Evolutionary conservation across 768 basidiomycete genomes (phyloP).

Genomic region (Phaffia australis): DNA sequence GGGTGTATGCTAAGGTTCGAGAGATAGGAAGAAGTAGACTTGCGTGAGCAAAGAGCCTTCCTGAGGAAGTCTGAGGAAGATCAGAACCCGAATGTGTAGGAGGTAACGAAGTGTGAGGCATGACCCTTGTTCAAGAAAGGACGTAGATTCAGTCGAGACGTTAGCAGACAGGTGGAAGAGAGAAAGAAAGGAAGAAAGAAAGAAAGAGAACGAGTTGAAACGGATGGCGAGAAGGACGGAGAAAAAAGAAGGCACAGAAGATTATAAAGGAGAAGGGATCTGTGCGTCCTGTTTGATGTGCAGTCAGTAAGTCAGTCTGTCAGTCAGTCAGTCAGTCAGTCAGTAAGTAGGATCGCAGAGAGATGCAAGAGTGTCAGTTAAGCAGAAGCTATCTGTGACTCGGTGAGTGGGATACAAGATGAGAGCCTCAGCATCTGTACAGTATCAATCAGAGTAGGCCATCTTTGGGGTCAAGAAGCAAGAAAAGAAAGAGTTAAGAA

Average conservation of each 20-base stretch:
- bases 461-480: too few species aligned
- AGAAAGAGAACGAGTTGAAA: slow-evolving; percentile 4
- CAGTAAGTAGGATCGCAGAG: too few species aligned
- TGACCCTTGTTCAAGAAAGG: not conserved
- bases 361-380: too few species aligned
- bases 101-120: not conserved
- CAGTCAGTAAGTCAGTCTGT: too few species aligned
- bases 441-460: too few species aligned
- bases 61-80: slow-evolving; percentile 1
- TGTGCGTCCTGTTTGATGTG: not conserved
- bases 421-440: too few species aligned
- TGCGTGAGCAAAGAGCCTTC: not conserved
- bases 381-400: too few species aligned
- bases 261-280: not conserved
- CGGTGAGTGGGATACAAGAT: too few species aligned
- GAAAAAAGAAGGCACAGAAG: not conserved
- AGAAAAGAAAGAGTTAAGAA: too few species aligned
- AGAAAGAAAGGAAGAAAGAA: not conserved
- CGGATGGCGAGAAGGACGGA: not conserved
- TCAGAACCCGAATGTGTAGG: not conserved
- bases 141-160: not conserved
- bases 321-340: too few species aligned
- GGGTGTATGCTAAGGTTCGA: not conserved
- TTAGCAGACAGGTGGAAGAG: too few species aligned
- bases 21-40: not conserved